These are phyloP conservation scores for Acer negundo DNA, from an alignment of 345 rosid genomes.

Conservation along the genomic window DNA sequence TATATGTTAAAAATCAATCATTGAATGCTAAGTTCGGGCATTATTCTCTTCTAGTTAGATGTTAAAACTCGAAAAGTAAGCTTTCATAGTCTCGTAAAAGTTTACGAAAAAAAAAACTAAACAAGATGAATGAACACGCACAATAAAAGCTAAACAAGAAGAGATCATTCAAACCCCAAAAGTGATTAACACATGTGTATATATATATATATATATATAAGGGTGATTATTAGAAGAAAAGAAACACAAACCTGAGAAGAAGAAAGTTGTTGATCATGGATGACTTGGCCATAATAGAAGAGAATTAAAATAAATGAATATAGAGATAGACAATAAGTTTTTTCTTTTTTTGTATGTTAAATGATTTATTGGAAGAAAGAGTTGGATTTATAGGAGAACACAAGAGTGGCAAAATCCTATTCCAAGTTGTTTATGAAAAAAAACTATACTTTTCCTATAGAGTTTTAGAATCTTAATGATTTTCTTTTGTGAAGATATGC, in stretches of 20 bases:
- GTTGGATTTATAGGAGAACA: not conserved
- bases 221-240: not conserved
- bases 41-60: too few relatives aligned
- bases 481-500: not conserved
- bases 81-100: too few relatives aligned
- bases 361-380: not conserved
- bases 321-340: not conserved
- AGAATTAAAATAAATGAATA: not conserved
- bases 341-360: not conserved
- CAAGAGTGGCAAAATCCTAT: not conserved
- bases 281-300: slow-evolving; percentile 23
- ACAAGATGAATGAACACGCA: too few relatives aligned
- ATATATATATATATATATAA: not conserved
- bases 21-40: not conserved
- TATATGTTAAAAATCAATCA: not conserved
- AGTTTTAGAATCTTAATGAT: not conserved
- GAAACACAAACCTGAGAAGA: slow-evolving; percentile 19
- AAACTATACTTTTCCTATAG: not conserved
- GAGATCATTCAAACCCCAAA: not conserved
- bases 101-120: too few relatives aligned
- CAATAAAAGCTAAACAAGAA: too few relatives aligned
- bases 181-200: not conserved
- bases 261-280: slow-evolving; percentile 19
- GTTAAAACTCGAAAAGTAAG: too few relatives aligned
- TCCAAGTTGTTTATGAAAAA: too few relatives aligned